Conservation (phyloP, 129 eudicot genomes). For the Logfia minima region DNA sequence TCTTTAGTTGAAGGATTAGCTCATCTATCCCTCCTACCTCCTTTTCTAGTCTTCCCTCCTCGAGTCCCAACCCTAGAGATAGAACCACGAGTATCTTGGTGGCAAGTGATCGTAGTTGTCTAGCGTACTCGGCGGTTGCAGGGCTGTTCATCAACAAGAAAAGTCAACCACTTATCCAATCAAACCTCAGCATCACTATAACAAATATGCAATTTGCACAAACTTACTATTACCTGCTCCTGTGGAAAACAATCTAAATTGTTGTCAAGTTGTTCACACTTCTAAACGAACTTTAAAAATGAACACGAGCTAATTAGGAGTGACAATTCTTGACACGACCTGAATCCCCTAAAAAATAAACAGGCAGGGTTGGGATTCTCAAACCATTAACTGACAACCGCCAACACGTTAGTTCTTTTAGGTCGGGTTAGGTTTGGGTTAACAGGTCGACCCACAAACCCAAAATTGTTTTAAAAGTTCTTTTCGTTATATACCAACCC, state of each 20-base stretch:
- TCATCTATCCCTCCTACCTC: conserved; percentile 90
- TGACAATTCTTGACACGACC: no score
- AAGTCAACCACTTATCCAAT: not conserved
- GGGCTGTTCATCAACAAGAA: conserved; percentile 47
- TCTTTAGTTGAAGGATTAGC: conserved; percentile 67
- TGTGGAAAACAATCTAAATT: no score
- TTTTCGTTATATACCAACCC: no score
- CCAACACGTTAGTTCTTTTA: no score
- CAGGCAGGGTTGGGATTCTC: not conserved
- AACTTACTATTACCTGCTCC: not conserved
- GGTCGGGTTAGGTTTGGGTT: not conserved
- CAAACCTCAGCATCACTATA: conserved; percentile 1
- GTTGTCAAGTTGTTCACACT: no score
- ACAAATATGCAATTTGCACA: not conserved
- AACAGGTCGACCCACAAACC: no score
- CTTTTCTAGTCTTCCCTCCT: conserved; percentile 65
- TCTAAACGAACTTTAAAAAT: no score
- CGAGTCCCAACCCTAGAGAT: conserved; percentile 74
- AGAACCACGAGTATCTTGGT: conserved; percentile 65
- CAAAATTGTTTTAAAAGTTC: no score
- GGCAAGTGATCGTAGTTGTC: conserved; percentile 57
- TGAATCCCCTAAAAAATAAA: no score
- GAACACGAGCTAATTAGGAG: no score
- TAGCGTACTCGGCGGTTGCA: conserved; percentile 69
- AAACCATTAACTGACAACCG: not conserved